phyloP scores from a whole-genome alignment of 2,329 filamentous ascomycete genomes.

The Ceratocystis destructans region DNA sequence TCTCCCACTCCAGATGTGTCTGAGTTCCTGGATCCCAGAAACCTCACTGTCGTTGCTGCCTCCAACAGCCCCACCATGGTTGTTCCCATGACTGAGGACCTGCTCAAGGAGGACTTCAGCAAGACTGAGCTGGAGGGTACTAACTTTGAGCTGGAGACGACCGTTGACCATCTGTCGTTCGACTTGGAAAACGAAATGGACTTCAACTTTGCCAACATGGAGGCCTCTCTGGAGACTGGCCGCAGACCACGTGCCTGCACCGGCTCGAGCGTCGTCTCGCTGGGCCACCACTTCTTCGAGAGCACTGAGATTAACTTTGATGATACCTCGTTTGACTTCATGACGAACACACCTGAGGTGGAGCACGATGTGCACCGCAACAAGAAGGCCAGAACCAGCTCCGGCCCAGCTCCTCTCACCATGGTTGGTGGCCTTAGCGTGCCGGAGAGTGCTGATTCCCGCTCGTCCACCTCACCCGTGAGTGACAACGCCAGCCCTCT shows the following conservation, averaged over 20 bases:
- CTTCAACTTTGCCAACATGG: conserved; percentile 40
- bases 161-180: conserved; percentile 14
- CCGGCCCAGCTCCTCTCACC: conserved; percentile 11
- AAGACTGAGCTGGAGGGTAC: conserved; percentile 33
- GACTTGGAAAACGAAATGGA: conserved; percentile 17
- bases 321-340: conserved; percentile 42
- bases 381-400: conserved; percentile 44
- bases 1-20: conserved; percentile 57
- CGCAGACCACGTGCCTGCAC: conserved; percentile 58
- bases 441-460: conserved; percentile 20
- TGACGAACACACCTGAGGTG: neutral
- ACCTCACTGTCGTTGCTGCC: conserved; percentile 58
- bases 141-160: conserved; percentile 27
- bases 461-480: neutral
- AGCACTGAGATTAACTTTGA: conserved; percentile 66
- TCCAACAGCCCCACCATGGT: conserved; percentile 37
- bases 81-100: conserved; percentile 52
- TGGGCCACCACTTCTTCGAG: conserved; percentile 66
- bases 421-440: neutral
- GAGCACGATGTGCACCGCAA: conserved; percentile 31
- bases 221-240: conserved; percentile 39
- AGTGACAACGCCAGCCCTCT: neutral
- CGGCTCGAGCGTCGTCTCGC: conserved; percentile 51
- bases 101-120: conserved; percentile 35
- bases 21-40: conserved; percentile 82